Base-by-base conservation (phyloP, 2,329 filamentous ascomycete genomes). In the Penicillium sp. region DNA sequence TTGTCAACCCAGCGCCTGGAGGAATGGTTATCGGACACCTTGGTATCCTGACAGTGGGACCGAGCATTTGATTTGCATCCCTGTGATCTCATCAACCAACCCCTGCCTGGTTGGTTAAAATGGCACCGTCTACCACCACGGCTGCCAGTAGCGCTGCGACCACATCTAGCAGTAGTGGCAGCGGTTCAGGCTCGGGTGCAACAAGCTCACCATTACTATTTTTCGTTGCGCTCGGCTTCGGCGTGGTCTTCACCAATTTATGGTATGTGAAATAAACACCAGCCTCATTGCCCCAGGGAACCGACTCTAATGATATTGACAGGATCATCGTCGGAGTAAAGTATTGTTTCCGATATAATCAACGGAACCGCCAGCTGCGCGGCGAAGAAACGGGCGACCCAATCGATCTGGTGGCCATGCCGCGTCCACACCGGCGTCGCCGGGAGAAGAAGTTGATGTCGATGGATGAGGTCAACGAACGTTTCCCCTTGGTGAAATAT, bases 301-400 rank as follows among this genome's bases (percentile, higher is more conserved):
- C n/a, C 18, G 5, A 10, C 33, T 36, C 23, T 26, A 10, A 43
- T 26, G 28, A 4, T 10, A 3, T 31, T 21, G 1, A 13, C 67
- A 99, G 94, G 94, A 99, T 99, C 68, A 99, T 99, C 66, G 94
- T 99, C 57, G 94, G 94, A 64, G 94, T 99, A 58, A 99, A 99
- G 78, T 99, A 99, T 75, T 99, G 94, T 78, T 99, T 99, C 77
- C 85, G 94, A 66, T 97, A 99, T 75, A 97, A 97, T 75, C 92
- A 94, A 64, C 88, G 94, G 55, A 95, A 95, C 70, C 88, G 94
- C 48, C 87, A 88, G 57, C 78, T 91, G 67, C 87, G 91, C 65
- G 78, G 83, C 76, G 79, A 90, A 61, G 90, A 92, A 66, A 90
- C 92, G 63, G 89, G 90, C 71, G 92, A 97, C 59, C 90, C 89